Base-by-base conservation (phyloP, 441 rosid species). In the Pelargonium australe region DNA sequence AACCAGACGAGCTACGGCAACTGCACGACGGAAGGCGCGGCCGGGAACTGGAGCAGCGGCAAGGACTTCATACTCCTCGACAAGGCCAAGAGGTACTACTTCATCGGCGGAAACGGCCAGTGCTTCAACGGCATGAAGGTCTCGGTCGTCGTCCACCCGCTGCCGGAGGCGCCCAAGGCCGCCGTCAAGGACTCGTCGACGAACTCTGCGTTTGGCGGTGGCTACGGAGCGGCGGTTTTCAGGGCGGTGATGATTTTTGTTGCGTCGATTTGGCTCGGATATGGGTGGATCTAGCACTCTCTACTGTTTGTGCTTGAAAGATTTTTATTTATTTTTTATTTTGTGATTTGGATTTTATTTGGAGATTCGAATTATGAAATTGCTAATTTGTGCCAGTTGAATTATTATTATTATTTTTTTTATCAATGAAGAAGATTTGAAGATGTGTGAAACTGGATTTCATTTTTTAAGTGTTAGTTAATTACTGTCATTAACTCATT, bases 111-210 rank as follows among this genome's bases (percentile, higher is more conserved):
- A 3, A 87, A 87, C 55, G 53, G 53, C 0, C 88, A 83, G 72
- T 87, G 91, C 81, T 85, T 76, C 41, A 85, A 72, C 63, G 89
- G 85, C 77, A 87, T 89, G 95, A 86, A 89, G 83, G 90, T 89
- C 47, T 80, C 91, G 20, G 72, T 89, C 45, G 64, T 84, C 58
- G 91, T 89, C 69, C 90, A 83, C 34, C 70, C 85, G 53, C 68
- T 89, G 76, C 84, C 85, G 23, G 5, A 84, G 2, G 82, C 87
- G 5, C 80, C 84, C 14, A 44, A 84, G 13, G 43, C 76, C 47
- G 68, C 80, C 40, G 20, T 20, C 62, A 57, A 75, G 43, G 34
- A 47, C 2, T 37, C 86, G 1, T 67, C 82, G 5, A 23, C 75
- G 10, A 31, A 68, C 51, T 81, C 92, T 20, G 65, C 73, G 55